Conservation (phyloP, 495 filamentous ascomycete species). For the Penicillium coffeae region DNA sequence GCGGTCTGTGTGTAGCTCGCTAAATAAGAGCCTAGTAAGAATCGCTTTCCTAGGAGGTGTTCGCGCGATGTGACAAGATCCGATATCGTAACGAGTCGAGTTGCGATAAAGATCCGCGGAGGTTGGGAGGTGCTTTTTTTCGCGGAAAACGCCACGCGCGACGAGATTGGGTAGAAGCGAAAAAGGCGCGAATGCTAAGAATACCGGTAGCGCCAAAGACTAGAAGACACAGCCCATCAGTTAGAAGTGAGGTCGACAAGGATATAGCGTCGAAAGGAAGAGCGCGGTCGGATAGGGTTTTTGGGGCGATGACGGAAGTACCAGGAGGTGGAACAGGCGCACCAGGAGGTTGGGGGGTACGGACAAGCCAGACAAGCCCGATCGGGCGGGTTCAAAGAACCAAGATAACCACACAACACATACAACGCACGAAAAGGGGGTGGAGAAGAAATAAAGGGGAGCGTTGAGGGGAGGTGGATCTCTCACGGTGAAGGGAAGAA, state of each 20-base stretch:
- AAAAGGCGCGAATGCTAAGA: constrained; percentile 33
- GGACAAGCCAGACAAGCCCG: constrained; percentile 21
- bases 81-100: constrained; percentile 4
- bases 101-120: constrained; percentile 16
- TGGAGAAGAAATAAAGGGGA: constrained; percentile 11
- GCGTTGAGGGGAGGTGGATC: background rate
- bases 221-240: constrained; percentile 4
- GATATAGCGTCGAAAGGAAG: constrained; percentile 11
- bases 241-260: constrained; percentile 6
- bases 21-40: background rate
- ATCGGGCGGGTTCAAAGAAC: constrained; percentile 18
- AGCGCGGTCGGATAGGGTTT: constrained; percentile 29
- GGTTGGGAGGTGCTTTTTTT: constrained; percentile 9
- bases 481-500: constrained; percentile 29
- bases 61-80: constrained; percentile 3
- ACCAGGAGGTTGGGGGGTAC: background rate
- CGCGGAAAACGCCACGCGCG: constrained; percentile 29
- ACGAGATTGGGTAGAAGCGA: constrained; percentile 70
- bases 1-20: constrained; percentile 16
- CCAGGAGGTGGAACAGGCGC: constrained; percentile 24
- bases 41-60: background rate
- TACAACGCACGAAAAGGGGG: constrained; percentile 3
- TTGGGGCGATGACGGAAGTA: constrained; percentile 33
- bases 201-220: constrained; percentile 4
- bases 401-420: constrained; percentile 1